Base-by-base conservation (phyloP, 768 basidiomycete species). In the Imleria badia region DNA sequence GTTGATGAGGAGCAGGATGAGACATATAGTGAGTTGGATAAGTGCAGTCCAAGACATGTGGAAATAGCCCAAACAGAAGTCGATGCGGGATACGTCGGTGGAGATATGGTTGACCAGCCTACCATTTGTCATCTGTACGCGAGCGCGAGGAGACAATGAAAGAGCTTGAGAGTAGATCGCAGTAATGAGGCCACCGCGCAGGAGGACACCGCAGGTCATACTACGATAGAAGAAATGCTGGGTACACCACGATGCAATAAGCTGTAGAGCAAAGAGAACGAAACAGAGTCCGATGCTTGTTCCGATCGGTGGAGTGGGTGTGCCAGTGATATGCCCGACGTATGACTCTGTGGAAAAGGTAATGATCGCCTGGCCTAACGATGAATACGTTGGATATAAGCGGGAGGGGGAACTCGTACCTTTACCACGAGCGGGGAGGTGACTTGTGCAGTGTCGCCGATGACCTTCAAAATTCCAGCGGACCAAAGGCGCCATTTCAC, bases 31-130 rank as follows among this genome's bases (percentile, higher is more conserved):
- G 73, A 94, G 79, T 66, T 92, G 89, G 44, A 94, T 84, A 1
- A 85, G 86, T 1, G 86, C 82, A 6, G 86, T 75, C 86, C 88
- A 91, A 36, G 80, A 77, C 80, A 93, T 86, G 61, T 91, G 89
- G 70, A 91, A 88, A 73, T 86, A 89, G 19, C 85, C 78, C 62
- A 82, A 78, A 62, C 87, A 88, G 62, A 94, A 97, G 66, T 98
- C 94, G 66, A 98, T 90, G 20, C 94, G 82, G 29, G 89, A 93
- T 20, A 95, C 85, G 66, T 94, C 93, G 1, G 90, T 92, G 6
- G 91, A 93, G 56, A 98, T 95, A 73, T 96, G 93, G 60, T 94
- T 95, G 58, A 97, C 87, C 12, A 97, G 81, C 66, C 89, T 89
- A 20, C 94, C 95, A 63, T 92, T 97, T 2, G 90, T 84, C 40